A percentile compares a stretch with the other conserved stretches of the same genome.
phyloP scores from a whole-genome alignment of 805 yeast species.

The Yarrowia phangngaensis region DNA sequence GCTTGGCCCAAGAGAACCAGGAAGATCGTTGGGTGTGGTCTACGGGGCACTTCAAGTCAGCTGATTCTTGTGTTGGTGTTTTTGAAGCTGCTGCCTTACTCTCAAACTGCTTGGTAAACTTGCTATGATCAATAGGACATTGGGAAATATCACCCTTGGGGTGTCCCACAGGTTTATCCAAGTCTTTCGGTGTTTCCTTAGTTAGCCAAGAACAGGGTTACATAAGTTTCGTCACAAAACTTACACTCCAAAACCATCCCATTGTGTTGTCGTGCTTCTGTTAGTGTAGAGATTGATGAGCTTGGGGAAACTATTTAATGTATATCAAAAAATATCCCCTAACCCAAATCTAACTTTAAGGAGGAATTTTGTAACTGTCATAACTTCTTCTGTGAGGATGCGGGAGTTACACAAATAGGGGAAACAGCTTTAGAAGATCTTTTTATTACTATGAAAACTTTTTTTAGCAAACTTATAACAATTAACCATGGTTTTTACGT shows the following conservation, averaged over 20 bases:
- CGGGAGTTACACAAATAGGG: no score
- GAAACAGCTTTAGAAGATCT: no score
- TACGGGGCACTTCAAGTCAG: slow-evolving; percentile 41
- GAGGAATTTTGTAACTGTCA: no score
- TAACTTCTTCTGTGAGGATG: no score
- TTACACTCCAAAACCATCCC: slow-evolving; percentile 27
- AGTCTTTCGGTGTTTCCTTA: slow-evolving; percentile 21
- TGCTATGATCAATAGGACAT: slow-evolving; percentile 46
- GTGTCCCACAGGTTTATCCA: slow-evolving; percentile 14
- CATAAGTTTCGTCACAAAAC: background rate
- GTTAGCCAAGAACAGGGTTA: slow-evolving; percentile 3
- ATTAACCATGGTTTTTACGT: no score
- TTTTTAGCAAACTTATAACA: no score
- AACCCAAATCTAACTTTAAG: no score
- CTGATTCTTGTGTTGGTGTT: slow-evolving; percentile 30
- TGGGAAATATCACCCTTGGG: slow-evolving; percentile 27
- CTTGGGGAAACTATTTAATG: background rate
- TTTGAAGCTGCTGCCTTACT: slow-evolving; percentile 7
- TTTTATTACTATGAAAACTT: no score
- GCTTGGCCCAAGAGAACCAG: slow-evolving; percentile 31
- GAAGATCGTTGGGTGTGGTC: slow-evolving; percentile 35
- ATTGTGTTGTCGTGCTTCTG: background rate
- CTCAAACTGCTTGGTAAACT: slow-evolving; percentile 31
- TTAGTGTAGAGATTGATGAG: background rate
- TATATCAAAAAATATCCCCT: no score